Evolutionary conservation across 352 stramenopile genomes (phyloP).

Genomic region (Pythium biforme): DNA sequence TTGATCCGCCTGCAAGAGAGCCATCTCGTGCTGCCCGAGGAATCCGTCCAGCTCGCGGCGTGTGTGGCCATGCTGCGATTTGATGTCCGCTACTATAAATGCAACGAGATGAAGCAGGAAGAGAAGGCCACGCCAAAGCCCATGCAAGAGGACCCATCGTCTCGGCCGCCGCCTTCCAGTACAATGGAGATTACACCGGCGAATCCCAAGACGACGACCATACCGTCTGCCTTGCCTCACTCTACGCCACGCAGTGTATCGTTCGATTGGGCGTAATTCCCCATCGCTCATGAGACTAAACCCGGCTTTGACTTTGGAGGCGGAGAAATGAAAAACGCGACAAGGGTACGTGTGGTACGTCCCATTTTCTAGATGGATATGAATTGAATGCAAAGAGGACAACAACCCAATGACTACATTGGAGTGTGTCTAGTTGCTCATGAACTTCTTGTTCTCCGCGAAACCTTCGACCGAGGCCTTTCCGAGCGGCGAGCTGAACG

Average conservation of each 20-base stretch:
- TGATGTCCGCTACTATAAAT: constrained; percentile 55
- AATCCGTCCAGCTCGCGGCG: constrained; percentile 46
- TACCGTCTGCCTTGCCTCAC: too few relatives aligned
- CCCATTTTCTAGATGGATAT: too few relatives aligned
- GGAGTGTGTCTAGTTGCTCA: constrained; percentile 73
- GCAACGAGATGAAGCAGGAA: constrained; percentile 5
- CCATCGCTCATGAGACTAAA: too few relatives aligned
- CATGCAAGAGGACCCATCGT: background rate
- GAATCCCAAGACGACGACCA: too few relatives aligned
- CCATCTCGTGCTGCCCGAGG: constrained; percentile 42
- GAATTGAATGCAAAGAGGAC: too few relatives aligned
- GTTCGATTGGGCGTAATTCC: background rate
- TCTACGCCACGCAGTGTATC: background rate
- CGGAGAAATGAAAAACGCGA: too few relatives aligned
- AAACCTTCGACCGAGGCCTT: constrained; percentile 84
- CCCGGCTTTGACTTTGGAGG: too few relatives aligned
- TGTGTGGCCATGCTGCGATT: constrained; percentile 52
- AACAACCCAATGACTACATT: too few relatives aligned
- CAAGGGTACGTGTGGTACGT: too few relatives aligned
- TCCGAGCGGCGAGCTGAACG: constrained; percentile 84
- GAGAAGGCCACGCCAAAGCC: constrained; percentile 1
- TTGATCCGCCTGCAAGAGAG: constrained; percentile 63
- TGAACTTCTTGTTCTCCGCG: constrained; percentile 77
- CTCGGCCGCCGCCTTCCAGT: background rate
- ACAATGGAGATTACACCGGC: background rate